A percentile compares a stretch with the other conserved stretches of the same genome.
Conservation (phyloP, 1,139 yeast genomes). For the Blastobotrys elegans region DNA sequence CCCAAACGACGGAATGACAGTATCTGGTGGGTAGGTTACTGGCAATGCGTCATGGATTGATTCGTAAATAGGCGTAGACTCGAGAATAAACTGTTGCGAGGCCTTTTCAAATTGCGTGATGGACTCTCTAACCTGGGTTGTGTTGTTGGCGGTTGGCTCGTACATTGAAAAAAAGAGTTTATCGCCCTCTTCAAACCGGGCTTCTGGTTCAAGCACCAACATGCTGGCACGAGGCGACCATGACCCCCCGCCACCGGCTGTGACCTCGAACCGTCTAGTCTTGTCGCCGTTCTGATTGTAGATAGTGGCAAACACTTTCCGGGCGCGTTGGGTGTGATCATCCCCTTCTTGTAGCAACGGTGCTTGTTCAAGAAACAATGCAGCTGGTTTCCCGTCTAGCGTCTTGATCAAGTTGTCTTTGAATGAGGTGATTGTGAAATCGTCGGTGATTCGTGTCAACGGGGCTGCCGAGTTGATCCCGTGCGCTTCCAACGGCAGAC, state of each 20-base stretch:
- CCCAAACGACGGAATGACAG: conserved; percentile 26
- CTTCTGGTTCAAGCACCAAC: conserved; percentile 55
- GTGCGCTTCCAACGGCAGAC: conserved; percentile 11
- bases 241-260: conserved; percentile 59
- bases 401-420: conserved; percentile 50
- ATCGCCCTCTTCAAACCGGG: conserved; percentile 43
- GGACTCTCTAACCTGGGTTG: background rate
- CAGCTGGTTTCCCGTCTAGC: conserved; percentile 47
- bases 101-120: conserved; percentile 1
- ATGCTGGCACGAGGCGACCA: conserved; percentile 62
- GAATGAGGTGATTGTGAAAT: conserved; percentile 40
- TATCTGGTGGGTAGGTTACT: conserved; percentile 15
- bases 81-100: conserved; percentile 17
- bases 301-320: conserved; percentile 15
- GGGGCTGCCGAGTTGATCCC: conserved; percentile 19
- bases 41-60: conserved; percentile 15
- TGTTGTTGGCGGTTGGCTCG: conserved; percentile 14
- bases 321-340: conserved; percentile 9
- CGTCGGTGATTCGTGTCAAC: conserved; percentile 23
- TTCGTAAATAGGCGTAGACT: conserved; percentile 25
- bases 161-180: conserved; percentile 44
- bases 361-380: conserved; percentile 46
- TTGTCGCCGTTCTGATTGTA: conserved; percentile 6
- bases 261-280: conserved; percentile 38
- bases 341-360: conserved; percentile 41